Percentiles rank a stretch among this genome's conserved stretches.
These are phyloP conservation scores for Fraxinus sp. DNA, from an alignment of 305 asterid species.

Conservation along the genomic window DNA sequence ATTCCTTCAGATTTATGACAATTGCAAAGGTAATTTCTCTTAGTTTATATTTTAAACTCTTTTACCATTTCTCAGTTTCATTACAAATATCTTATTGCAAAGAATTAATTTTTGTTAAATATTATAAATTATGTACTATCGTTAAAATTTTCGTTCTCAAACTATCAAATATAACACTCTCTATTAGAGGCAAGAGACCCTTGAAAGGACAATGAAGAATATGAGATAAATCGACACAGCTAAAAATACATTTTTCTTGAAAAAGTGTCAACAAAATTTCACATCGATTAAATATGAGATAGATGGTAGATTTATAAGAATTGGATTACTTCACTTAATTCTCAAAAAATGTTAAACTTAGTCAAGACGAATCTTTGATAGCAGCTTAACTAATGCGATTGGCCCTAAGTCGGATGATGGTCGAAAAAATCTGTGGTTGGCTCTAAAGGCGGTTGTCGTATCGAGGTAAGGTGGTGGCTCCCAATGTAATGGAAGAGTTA, in stretches of 20 bases:
- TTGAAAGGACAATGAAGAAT: background rate
- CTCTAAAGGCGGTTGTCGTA: too few relatives aligned
- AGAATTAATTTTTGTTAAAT: too few relatives aligned
- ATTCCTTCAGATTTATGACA: too few relatives aligned
- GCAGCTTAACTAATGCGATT: background rate
- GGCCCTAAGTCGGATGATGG: background rate
- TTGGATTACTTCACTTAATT: background rate
- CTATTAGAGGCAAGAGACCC: background rate
- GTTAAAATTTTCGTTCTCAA: background rate
- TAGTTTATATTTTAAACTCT: too few relatives aligned
- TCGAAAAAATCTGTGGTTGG: too few relatives aligned
- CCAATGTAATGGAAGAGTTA: background rate
- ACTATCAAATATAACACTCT: background rate
- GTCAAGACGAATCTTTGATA: background rate
- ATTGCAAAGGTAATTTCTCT: too few relatives aligned
- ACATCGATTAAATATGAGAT: background rate
- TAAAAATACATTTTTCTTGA: background rate
- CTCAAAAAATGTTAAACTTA: background rate
- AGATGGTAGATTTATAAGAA: background rate
- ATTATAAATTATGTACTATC: background rate
- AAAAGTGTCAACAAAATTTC: background rate
- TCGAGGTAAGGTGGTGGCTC: too few relatives aligned
- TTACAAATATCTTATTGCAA: background rate
- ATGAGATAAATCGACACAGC: background rate
- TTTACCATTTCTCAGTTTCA: too few relatives aligned